These are phyloP conservation scores for Pseudoperonospora humuli DNA, from an alignment of 352 stramenopile genomes.

Conservation along the genomic window DNA sequence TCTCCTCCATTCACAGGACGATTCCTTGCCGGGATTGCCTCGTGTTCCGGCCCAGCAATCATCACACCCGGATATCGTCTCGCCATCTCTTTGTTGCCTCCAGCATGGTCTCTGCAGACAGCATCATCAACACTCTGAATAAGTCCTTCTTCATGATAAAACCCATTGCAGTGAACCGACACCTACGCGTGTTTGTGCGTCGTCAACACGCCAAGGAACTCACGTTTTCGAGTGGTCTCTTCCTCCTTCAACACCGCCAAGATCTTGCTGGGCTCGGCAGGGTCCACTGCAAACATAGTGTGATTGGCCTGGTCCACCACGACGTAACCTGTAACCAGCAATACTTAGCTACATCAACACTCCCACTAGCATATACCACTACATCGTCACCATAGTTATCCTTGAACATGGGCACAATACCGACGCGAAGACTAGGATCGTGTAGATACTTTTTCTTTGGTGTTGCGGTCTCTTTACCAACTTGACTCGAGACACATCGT, in stretches of 20 bases:
- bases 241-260: conserved; percentile 64
- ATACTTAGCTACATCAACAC: neutral
- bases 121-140: neutral
- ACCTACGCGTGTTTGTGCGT: conserved; percentile 89
- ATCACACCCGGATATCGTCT: conserved; percentile 53
- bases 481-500: conserved; percentile 3
- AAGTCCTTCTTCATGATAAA: neutral
- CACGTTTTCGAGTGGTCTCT: conserved; percentile 46
- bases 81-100: conserved; percentile 65
- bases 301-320: conserved; percentile 78
- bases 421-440: conserved; percentile 73
- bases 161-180: neutral
- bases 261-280: conserved; percentile 56
- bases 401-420: conserved; percentile 74
- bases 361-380: neutral
- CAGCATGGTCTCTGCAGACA: conserved; percentile 59
- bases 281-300: conserved; percentile 77
- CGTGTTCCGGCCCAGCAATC: conserved; percentile 60
- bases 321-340: conserved; percentile 40
- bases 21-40: conserved; percentile 74
- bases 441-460: conserved; percentile 53
- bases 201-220: conserved; percentile 85
- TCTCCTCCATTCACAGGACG: conserved; percentile 61
- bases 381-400: conserved; percentile 66
- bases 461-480: neutral